A percentile compares a stretch with the other conserved stretches of the same genome.
Conservation (phyloP, 192 early-diverging fungal species). For the Gamsiella multidivaricata region DNA sequence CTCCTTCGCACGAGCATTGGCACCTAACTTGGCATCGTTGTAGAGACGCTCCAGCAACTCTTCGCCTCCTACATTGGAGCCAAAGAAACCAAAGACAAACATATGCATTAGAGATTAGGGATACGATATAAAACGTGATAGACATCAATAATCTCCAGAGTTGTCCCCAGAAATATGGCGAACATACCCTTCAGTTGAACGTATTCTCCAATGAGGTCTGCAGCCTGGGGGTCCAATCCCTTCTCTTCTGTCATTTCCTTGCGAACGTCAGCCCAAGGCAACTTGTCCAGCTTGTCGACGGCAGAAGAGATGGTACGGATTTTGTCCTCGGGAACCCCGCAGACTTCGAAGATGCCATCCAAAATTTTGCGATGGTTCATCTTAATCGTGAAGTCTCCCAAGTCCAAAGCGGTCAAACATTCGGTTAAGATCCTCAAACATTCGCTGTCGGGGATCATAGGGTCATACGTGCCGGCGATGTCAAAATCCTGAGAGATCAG, state of each 20-base stretch:
- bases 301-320: constrained; percentile 95
- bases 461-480: constrained; percentile 92
- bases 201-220: constrained; percentile 94
- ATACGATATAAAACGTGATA: not conserved
- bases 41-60: constrained; percentile 83
- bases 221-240: constrained; percentile 79
- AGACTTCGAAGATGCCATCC: constrained; percentile 97
- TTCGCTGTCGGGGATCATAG: constrained; percentile 98
- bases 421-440: constrained; percentile 84
- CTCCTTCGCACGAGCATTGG: constrained; percentile 74
- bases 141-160: not conserved
- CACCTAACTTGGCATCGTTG: constrained; percentile 70
- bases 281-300: constrained; percentile 98
- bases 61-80: constrained; percentile 62
- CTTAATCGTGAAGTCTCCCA: constrained; percentile 94
- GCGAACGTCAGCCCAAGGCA: constrained; percentile 93
- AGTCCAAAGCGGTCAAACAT: constrained; percentile 80
- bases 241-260: constrained; percentile 96
- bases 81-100: not conserved
- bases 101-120: not conserved
- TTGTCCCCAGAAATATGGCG: too few relatives aligned
- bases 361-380: constrained; percentile 97
- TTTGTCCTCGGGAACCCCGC: constrained; percentile 90
- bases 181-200: constrained; percentile 78
- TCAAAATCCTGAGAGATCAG: constrained; percentile 84